phyloP scores from a whole-genome alignment of 1,284 basidiomycete species.

The Coniophora puteana region DNA sequence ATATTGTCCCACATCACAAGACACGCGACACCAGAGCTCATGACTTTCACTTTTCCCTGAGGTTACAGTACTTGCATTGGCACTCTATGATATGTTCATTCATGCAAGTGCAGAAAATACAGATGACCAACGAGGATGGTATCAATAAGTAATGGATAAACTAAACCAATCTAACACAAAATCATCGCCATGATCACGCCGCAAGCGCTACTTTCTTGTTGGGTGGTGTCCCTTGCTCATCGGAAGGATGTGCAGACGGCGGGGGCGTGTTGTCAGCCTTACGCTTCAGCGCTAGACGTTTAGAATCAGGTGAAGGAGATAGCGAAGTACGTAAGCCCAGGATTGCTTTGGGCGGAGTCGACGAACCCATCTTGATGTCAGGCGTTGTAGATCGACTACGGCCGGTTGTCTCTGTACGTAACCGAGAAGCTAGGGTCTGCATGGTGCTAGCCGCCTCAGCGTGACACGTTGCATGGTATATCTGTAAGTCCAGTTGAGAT shows the following conservation, averaged over 20 bases:
- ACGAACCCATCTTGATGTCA: constrained; percentile 44
- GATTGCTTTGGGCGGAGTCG: constrained; percentile 42
- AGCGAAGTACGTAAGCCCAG: constrained; percentile 27
- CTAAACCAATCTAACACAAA: constrained; percentile 31
- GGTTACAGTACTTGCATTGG: no score
- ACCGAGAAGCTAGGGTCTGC: constrained; percentile 57
- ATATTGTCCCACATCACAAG: no score
- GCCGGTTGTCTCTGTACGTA: constrained; percentile 54
- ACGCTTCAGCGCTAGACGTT: constrained; percentile 59
- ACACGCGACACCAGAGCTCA: no score
- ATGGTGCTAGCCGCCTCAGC: constrained; percentile 70
- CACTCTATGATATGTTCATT: constrained; percentile 23
- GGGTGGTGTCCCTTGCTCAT: constrained; percentile 48
- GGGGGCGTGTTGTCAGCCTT: constrained; percentile 51
- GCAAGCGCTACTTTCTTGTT: constrained; percentile 52
- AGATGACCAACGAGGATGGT: constrained; percentile 12
- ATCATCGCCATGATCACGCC: constrained; percentile 16
- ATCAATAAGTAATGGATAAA: constrained; percentile 31
- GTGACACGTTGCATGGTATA: constrained; percentile 91
- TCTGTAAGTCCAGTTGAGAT: no score
- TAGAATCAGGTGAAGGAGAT: constrained; percentile 49
- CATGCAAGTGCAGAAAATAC: constrained; percentile 6
- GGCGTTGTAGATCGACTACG: constrained; percentile 73
- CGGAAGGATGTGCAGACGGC: constrained; percentile 21
- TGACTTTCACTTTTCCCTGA: no score